Percentiles rank a stretch among this genome's conserved stretches.
These are phyloP conservation scores for Typha latifolia DNA, from an alignment of 176 grass and related monocot genomes.

Conservation along the genomic window DNA sequence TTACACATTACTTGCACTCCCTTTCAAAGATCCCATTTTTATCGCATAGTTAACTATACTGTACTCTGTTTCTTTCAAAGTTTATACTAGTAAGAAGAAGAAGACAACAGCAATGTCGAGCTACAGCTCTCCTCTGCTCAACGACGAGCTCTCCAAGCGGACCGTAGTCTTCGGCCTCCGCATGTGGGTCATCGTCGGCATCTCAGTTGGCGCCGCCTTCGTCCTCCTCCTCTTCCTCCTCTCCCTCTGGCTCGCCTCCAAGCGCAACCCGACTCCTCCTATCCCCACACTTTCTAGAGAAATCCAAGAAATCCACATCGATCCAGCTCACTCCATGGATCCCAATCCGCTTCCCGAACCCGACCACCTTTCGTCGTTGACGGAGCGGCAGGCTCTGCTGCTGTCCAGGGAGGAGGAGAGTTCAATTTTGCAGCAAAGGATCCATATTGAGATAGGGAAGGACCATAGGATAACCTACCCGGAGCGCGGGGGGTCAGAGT, in stretches of 20 bases:
- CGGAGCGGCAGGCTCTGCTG: conserved; percentile 18
- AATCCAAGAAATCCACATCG: conserved; percentile 83
- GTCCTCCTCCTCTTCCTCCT: conserved; percentile 70
- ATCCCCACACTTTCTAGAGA: conserved; percentile 80
- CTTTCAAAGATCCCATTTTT: too few species aligned
- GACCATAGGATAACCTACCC: conserved; percentile 50
- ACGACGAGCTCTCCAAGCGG: conserved; percentile 46
- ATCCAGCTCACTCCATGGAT: conserved; percentile 3
- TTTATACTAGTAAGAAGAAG: too few species aligned
- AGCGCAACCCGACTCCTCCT: conserved; percentile 8
- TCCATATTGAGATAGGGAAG: conserved; percentile 75
- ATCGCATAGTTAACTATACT: too few species aligned
- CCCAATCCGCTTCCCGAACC: conserved; percentile 12
- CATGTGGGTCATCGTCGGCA: conserved; percentile 77
- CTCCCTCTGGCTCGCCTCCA: conserved; percentile 46
- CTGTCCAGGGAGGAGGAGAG: conserved; percentile 2
- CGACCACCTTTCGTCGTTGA: conserved; percentile 13
- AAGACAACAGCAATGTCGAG: too few species aligned
- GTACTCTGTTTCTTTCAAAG: too few species aligned
- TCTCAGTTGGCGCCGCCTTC: conserved; percentile 58
- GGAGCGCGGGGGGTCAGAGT: conserved; percentile 11
- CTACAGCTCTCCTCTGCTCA: conserved; percentile 34
- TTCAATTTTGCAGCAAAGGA: conserved; percentile 49
- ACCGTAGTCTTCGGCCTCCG: conserved; percentile 72
- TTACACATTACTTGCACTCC: too few species aligned